These are phyloP conservation scores for Pichia sp. DNA, from an alignment of 1,139 yeast genomes.

Conservation along the genomic window DNA sequence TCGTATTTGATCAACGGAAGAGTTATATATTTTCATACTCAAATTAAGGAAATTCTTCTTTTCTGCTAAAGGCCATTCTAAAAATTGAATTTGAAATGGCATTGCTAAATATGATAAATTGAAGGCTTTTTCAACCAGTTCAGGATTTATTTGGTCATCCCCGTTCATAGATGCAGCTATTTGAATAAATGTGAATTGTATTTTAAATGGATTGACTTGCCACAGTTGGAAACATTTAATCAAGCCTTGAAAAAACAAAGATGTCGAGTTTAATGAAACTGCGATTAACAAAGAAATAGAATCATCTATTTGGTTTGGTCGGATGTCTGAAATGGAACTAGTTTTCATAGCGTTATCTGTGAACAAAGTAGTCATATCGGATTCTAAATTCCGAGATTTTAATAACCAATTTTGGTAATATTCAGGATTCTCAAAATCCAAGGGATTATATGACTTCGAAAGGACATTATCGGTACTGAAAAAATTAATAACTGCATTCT, in stretches of 20 bases:
- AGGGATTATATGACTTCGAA: slow-evolving; percentile 10
- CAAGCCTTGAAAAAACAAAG: slow-evolving; percentile 21
- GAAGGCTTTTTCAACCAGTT: slow-evolving; percentile 19
- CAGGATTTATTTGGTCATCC: slow-evolving; percentile 14
- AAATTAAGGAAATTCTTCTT: slow-evolving; percentile 9
- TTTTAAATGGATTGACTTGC: slow-evolving; percentile 27
- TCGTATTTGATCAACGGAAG: slow-evolving; percentile 12
- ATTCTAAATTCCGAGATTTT: slow-evolving; percentile 15
- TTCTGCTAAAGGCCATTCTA: slow-evolving; percentile 25
- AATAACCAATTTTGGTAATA: slow-evolving; percentile 21
- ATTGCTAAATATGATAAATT: slow-evolving; percentile 21
- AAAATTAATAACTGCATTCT: slow-evolving; percentile 15
- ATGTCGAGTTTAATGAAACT: slow-evolving; percentile 16
- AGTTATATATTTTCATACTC: slow-evolving; percentile 14
- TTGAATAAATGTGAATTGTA: slow-evolving; percentile 16
- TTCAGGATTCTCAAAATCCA: slow-evolving; percentile 19
- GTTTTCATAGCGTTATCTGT: neutral
- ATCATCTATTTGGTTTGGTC: slow-evolving; percentile 13
- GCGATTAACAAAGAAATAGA: slow-evolving; percentile 9
- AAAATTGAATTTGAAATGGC: slow-evolving; percentile 20
- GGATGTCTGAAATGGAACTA: neutral
- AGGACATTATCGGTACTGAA: slow-evolving; percentile 14
- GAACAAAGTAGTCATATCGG: slow-evolving; percentile 8
- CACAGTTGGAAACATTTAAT: slow-evolving; percentile 25
- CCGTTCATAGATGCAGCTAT: slow-evolving; percentile 2